Conservation (phyloP, 208 protist genomes). For the Tetramitus jugosus region DNA sequence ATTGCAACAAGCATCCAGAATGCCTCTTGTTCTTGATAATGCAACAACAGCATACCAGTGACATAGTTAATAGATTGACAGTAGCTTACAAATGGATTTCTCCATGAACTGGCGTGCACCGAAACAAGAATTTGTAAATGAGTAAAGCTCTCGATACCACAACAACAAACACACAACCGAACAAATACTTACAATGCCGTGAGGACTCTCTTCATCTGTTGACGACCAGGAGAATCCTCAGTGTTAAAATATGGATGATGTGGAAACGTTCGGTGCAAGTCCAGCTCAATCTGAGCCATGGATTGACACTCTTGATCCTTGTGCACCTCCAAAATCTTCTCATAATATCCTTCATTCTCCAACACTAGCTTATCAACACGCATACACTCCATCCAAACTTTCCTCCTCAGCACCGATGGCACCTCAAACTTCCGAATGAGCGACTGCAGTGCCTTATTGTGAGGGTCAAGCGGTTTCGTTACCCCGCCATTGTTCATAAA, state of each 20-base stretch:
- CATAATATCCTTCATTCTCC: conserved; percentile 16
- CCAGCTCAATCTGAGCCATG: conserved; percentile 7
- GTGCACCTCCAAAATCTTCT: not conserved
- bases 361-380: not conserved
- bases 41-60: conserved; percentile 26
- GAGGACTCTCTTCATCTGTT: conserved; percentile 21
- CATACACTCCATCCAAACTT: too few relatives aligned
- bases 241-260: conserved; percentile 15
- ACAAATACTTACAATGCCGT: too few relatives aligned
- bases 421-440: too few relatives aligned
- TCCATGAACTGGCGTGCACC: too few relatives aligned
- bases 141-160: too few relatives aligned
- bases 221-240: not conserved
- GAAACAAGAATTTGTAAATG: too few relatives aligned
- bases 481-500: too few relatives aligned
- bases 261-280: not conserved
- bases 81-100: conserved; percentile 25
- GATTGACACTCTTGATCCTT: not conserved
- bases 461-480: too few relatives aligned
- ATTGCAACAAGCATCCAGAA: conserved; percentile 28
- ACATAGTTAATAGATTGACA: conserved; percentile 33
- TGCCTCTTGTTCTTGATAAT: conserved; percentile 23
- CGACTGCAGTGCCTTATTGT: too few relatives aligned
- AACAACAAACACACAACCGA: too few relatives aligned
- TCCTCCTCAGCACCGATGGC: too few relatives aligned